A percentile compares a stretch with the other conserved stretches of the same genome.
These are phyloP conservation scores for Pseudonitzschia multistriata DNA, from an alignment of 108 stramenopile genomes.

Conservation along the genomic window DNA sequence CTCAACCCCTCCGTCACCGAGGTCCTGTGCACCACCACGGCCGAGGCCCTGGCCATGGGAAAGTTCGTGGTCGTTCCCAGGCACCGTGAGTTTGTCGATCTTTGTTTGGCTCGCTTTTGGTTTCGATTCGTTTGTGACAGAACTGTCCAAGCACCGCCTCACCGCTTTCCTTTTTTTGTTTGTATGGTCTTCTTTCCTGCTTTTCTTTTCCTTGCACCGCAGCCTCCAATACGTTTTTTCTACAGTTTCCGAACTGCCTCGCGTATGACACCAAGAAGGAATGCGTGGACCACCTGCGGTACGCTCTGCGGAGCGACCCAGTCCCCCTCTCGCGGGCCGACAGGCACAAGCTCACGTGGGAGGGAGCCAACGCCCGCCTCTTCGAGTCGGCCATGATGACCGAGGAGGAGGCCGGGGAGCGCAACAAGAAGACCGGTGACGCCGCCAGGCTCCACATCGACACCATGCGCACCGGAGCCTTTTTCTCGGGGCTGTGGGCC, in stretches of 20 bases:
- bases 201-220: background rate
- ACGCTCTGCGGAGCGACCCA: constrained; percentile 71
- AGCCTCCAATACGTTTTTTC: constrained; percentile 89
- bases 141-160: background rate
- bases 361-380: constrained; percentile 91
- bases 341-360: constrained; percentile 77
- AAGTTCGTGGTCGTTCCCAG: constrained; percentile 86
- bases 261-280: constrained; percentile 74
- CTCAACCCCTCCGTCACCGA: constrained; percentile 89
- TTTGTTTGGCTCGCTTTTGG: background rate
- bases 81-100: constrained; percentile 46
- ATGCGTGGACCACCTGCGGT: constrained; percentile 62
- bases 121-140: background rate
- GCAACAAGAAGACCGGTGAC: constrained; percentile 29
- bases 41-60: constrained; percentile 96
- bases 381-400: constrained; percentile 58
- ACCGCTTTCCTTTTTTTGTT: background rate
- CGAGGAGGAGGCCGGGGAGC: constrained; percentile 47
- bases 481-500: constrained; percentile 9
- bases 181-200: background rate
- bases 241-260: constrained; percentile 77
- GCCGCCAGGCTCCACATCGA: constrained; percentile 2
- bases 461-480: constrained; percentile 9
- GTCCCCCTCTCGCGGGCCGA: constrained; percentile 71
- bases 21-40: constrained; percentile 93